Evolutionary conservation across 1,284 basidiomycete species (phyloP), one percentile per base, ranked within the genome.

Genomic region (Ganoderma meredithae): DNA sequence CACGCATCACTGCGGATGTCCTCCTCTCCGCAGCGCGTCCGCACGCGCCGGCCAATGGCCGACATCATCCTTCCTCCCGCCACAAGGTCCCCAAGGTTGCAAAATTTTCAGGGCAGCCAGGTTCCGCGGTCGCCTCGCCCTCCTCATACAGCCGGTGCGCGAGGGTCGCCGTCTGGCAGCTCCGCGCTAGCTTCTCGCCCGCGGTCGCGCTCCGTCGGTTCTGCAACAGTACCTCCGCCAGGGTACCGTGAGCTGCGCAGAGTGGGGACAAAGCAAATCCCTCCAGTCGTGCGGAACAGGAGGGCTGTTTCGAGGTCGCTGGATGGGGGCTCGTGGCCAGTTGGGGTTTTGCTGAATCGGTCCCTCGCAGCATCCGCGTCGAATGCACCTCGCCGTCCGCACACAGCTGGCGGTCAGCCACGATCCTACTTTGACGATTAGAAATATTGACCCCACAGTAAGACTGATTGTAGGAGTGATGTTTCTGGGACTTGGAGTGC

Each of bases 241-340:
- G 27, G 33, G 19, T 5, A 39, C 9, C 8, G 8, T 17, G 55
- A 58, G 19, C 17, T n/a, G 7, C 31, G 3, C 7, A 33, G 33
- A n/a, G 4, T 6, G 8, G 31, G 27, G 33, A n/a, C n/a, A 33
- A 31, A 39, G 55, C 9, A 19, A 8, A 2, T 17, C 1, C n/a
- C 17, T 5, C 31, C 17, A 8, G 10, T 17, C 5, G 55, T 39
- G 40, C 62, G n/a, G 4, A 63, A 15, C 7, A 33, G 33, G 62
- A 43, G 33, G 12, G 55, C 33, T 3, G 33, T 4, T 19, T 17
- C 55, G n/a, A 52, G 53, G 41, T 58, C 63, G 12, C 3, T 58
- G 19, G 63, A 64, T 31, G 62, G 62, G 13, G 62, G 62, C 0
- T n/a, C 41, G 52, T 49, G 61, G 3, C 41, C 49, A 22, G 61